phyloP scores from a whole-genome alignment of 257 asterid genomes.

The Gentiana straminea region DNA sequence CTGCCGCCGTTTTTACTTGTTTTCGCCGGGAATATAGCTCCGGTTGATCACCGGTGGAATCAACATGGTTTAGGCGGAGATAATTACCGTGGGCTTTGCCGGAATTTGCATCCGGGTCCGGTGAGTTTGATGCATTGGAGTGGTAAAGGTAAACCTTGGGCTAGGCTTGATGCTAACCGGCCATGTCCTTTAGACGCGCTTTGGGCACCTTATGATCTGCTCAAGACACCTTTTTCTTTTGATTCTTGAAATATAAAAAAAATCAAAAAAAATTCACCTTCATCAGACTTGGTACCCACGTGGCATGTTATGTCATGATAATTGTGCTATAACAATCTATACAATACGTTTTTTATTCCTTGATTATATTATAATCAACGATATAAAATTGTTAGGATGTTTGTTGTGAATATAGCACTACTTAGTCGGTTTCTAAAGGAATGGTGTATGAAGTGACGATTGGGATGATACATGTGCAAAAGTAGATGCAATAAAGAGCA shows the following conservation, averaged over 20 bases:
- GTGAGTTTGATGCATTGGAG: slow-evolving; percentile 94
- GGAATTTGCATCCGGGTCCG: slow-evolving; percentile 88
- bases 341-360: too few relatives aligned
- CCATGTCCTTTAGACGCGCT: slow-evolving; percentile 91
- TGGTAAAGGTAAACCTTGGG: slow-evolving; percentile 99
- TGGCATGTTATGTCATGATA: too few relatives aligned
- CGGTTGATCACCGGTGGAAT: slow-evolving; percentile 86
- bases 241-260: slow-evolving; percentile 44
- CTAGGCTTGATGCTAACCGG: slow-evolving; percentile 62
- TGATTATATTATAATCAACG: too few relatives aligned
- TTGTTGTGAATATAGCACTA: too few relatives aligned
- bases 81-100: slow-evolving; percentile 76
- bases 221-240: slow-evolving; percentile 60
- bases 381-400: too few relatives aligned
- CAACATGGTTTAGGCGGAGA: slow-evolving; percentile 96
- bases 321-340: too few relatives aligned
- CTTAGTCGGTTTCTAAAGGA: too few relatives aligned
- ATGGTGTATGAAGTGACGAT: too few relatives aligned
- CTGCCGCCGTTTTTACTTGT: slow-evolving; percentile 85
- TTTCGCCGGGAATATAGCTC: slow-evolving; percentile 72
- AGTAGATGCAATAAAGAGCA: too few relatives aligned
- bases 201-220: slow-evolving; percentile 93
- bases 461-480: too few relatives aligned
- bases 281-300: too few relatives aligned
- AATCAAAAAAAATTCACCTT: too few relatives aligned